These are phyloP conservation scores for Alternaria tenuissima DNA, from an alignment of 2,329 filamentous ascomycete genomes.

Conservation along the genomic window DNA sequence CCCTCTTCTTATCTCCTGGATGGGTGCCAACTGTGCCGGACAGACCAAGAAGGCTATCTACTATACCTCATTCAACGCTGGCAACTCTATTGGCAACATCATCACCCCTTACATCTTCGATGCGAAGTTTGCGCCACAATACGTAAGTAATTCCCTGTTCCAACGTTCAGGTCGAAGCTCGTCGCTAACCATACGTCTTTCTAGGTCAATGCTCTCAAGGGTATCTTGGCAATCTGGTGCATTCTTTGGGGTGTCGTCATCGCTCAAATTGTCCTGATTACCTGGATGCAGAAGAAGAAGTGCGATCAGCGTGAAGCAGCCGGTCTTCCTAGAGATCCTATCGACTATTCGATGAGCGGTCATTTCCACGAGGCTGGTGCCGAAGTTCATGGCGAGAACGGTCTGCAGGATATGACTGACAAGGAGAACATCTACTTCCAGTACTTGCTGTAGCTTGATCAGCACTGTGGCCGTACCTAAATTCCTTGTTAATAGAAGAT, in stretches of 20 bases:
- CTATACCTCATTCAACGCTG: slow-evolving; percentile 71
- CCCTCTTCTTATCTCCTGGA: slow-evolving; percentile 72
- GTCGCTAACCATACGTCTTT: background rate
- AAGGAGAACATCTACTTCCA: slow-evolving; percentile 34
- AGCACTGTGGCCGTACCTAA: background rate
- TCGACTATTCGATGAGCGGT: slow-evolving; percentile 30
- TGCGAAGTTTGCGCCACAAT: slow-evolving; percentile 32
- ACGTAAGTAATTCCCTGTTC: slow-evolving; percentile 19
- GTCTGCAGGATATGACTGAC: slow-evolving; percentile 35
- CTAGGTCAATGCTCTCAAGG: slow-evolving; percentile 32
- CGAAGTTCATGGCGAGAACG: slow-evolving; percentile 33
- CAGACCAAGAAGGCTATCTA: slow-evolving; percentile 72
- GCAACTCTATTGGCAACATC: slow-evolving; percentile 70
- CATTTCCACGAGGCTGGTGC: slow-evolving; percentile 27
- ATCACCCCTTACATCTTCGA: slow-evolving; percentile 36
- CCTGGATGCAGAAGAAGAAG: slow-evolving; percentile 33
- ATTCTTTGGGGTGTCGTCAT: slow-evolving; percentile 31
- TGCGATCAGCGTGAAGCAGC: slow-evolving; percentile 31
- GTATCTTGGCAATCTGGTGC: slow-evolving; percentile 33
- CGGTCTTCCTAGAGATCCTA: slow-evolving; percentile 26
- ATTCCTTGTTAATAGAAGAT: background rate
- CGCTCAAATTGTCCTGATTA: slow-evolving; percentile 24
- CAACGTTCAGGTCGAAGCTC: too few species aligned
- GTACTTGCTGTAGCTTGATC: slow-evolving; percentile 21
- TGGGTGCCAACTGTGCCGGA: slow-evolving; percentile 73